A percentile compares a stretch with the other conserved stretches of the same genome.
Evolutionary conservation across 2,329 filamentous ascomycete genomes (phyloP).

Genomic region (Amesomyces nigricolor): DNA sequence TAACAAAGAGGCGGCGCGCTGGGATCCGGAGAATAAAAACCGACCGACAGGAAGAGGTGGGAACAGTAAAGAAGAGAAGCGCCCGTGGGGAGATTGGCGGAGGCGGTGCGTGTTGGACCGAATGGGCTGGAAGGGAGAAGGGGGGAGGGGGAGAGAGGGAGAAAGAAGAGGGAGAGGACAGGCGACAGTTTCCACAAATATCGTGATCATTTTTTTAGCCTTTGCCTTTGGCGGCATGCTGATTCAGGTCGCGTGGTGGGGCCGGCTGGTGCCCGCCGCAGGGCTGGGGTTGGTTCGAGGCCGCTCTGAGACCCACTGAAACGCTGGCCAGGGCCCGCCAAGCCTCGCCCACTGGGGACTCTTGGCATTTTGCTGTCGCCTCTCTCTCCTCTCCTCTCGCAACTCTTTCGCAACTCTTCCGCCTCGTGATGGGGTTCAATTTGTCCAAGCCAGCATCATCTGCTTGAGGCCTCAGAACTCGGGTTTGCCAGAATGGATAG

Average conservation of each 20-base stretch:
- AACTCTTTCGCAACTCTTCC: too few relatives aligned
- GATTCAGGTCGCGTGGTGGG: constrained; percentile 22
- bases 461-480: too few relatives aligned
- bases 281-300: constrained; percentile 16
- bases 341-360: background rate
- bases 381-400: background rate
- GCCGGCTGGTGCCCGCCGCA: constrained; percentile 5
- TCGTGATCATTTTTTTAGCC: constrained; percentile 27
- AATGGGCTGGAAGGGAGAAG: background rate
- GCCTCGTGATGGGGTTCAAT: too few relatives aligned
- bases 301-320: background rate
- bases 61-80: constrained; percentile 34
- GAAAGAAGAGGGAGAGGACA: constrained; percentile 15
- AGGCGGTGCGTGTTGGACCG: constrained; percentile 37
- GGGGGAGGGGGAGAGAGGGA: constrained; percentile 12
- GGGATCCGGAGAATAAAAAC: constrained; percentile 23
- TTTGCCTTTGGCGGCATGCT: constrained; percentile 21
- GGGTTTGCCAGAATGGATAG: too few relatives aligned
- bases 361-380: constrained; percentile 6
- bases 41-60: constrained; percentile 24
- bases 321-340: background rate
- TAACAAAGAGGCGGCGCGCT: constrained; percentile 26
- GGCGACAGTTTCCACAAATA: constrained; percentile 23
- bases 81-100: constrained; percentile 40
- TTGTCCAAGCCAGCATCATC: too few relatives aligned